Conservation (phyloP, 345 rosid genomes). For the Pugionium dolabratum region DNA sequence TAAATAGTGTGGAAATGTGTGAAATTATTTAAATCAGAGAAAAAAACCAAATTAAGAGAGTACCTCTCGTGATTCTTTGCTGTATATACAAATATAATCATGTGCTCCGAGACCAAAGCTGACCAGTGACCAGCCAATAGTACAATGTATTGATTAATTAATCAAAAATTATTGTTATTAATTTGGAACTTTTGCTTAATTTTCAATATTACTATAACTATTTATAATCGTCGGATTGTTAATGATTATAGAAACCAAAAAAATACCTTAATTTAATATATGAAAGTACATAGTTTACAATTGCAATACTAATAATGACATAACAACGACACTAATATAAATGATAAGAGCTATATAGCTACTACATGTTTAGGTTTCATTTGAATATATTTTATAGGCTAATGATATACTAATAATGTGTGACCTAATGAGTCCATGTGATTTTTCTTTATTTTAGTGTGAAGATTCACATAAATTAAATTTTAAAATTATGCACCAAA, state of each 20-base stretch:
- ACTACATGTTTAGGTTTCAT: no score
- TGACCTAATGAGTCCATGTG: no score
- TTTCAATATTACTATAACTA: background rate
- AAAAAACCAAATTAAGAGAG: conserved; percentile 24
- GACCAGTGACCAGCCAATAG: conserved; percentile 17
- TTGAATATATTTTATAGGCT: no score
- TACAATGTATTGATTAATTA: conserved; percentile 19
- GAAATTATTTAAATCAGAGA: background rate
- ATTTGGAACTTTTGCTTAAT: no score
- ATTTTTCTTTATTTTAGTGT: no score
- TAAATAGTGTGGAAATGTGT: background rate
- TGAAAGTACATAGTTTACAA: no score
- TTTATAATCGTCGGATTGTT: conserved; percentile 23
- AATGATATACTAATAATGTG: no score
- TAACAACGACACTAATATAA: no score
- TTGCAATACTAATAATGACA: no score
- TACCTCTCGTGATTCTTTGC: conserved; percentile 34
- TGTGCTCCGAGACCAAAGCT: conserved; percentile 36
- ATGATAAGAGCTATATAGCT: no score
- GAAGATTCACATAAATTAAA: no score
- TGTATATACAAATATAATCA: conserved; percentile 34
- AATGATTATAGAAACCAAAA: conserved; percentile 6
- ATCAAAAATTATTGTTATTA: background rate
- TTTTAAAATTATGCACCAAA: no score
- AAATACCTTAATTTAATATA: background rate